phyloP scores from a whole-genome alignment of 2,329 filamentous ascomycete species.

The Cladosporium halotolerans region DNA sequence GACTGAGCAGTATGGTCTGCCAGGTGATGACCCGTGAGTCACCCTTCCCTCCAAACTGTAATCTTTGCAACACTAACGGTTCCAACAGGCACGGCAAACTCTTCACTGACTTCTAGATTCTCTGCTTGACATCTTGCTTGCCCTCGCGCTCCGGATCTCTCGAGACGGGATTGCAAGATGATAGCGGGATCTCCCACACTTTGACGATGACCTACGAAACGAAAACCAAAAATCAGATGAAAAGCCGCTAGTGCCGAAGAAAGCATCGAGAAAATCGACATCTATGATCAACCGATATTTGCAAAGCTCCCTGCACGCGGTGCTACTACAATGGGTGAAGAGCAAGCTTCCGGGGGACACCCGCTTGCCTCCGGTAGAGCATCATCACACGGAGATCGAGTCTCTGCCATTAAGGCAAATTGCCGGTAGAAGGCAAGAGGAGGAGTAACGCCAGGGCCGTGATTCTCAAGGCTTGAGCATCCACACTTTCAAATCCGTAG shows the following conservation, averaged over 20 bases:
- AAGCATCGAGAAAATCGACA: neutral
- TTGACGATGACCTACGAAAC: neutral
- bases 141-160: neutral
- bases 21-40: slow-evolving; percentile 79
- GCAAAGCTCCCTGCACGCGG: no score
- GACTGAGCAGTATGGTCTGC: slow-evolving; percentile 79
- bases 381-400: no score
- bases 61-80: slow-evolving; percentile 15
- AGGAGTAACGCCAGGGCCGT: no score
- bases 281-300: no score
- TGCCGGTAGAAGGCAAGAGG: no score
- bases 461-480: no score
- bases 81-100: slow-evolving; percentile 60
- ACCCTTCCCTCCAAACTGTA: neutral
- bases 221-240: neutral
- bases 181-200: neutral
- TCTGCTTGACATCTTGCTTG: neutral
- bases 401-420: no score
- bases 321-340: no score
- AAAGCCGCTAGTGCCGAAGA: neutral
- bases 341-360: no score
- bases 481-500: no score
- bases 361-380: no score
- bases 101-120: slow-evolving; percentile 62
- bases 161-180: neutral